phyloP scores from a whole-genome alignment of 129 eudicot species.

The Apium graveolens region DNA sequence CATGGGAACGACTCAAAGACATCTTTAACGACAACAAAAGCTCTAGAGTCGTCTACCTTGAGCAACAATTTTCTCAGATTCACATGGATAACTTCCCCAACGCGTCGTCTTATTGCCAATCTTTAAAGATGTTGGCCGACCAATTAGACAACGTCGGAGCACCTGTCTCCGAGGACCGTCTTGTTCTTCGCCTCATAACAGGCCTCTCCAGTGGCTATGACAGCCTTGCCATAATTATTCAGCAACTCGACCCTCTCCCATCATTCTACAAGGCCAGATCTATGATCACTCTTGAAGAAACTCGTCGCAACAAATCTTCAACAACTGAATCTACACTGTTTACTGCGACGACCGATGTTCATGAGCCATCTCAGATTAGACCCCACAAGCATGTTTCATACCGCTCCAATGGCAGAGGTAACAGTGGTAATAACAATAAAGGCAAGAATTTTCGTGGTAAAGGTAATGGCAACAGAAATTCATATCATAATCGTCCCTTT shows the following conservation, averaged over 20 bases:
- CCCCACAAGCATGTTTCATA: too few relatives aligned
- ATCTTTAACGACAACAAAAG: slow-evolving; percentile 4
- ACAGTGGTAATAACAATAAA: too few relatives aligned
- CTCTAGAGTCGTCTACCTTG: neutral
- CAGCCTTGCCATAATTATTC: neutral
- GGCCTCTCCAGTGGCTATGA: neutral
- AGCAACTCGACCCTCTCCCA: neutral
- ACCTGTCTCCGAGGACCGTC: neutral
- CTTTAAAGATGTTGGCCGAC: neutral
- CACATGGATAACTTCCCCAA: neutral
- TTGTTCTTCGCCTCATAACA: neutral
- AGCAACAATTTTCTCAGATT: neutral
- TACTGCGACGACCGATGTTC: too few relatives aligned
- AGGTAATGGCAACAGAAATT: too few relatives aligned
- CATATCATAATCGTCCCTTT: too few relatives aligned
- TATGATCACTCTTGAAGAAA: neutral
- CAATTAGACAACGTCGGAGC: neutral
- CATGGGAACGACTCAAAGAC: neutral
- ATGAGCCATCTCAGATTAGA: too few relatives aligned
- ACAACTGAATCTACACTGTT: too few relatives aligned
- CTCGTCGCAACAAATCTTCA: neutral
- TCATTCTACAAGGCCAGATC: neutral
- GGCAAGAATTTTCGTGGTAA: too few relatives aligned
- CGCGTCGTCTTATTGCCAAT: neutral
- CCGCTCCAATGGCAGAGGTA: too few relatives aligned